A percentile compares a stretch with the other conserved stretches of the same genome.
These are phyloP conservation scores for Inonotus obliquus DNA, from an alignment of 1,284 basidiomycete genomes.

Conservation along the genomic window DNA sequence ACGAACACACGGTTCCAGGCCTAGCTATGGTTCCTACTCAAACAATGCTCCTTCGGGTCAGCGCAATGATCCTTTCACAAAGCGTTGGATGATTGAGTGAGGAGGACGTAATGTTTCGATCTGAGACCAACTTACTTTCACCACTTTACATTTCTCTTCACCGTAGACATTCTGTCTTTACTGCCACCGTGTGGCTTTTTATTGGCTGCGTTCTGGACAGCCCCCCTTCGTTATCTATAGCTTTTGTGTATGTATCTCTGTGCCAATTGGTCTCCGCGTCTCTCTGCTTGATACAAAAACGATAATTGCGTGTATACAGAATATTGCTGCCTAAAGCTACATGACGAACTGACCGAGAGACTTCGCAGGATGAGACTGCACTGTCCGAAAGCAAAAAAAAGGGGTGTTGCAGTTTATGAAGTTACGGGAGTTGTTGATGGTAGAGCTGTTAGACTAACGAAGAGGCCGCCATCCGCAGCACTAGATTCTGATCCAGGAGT, in stretches of 20 bases:
- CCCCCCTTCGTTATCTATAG: neutral
- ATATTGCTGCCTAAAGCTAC: slow-evolving; percentile 1
- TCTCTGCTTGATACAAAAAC: slow-evolving; percentile 2
- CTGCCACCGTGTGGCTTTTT: slow-evolving; percentile 14
- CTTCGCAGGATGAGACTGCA: too few relatives aligned
- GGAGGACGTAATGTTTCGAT: neutral
- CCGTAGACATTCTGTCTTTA: neutral
- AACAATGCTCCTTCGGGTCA: neutral
- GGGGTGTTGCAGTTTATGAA: neutral
- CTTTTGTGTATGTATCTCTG: neutral
- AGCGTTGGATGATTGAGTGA: slow-evolving; percentile 26
- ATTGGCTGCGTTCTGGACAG: slow-evolving; percentile 1
- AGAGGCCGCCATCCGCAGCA: slow-evolving; percentile 22
- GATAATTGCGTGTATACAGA: slow-evolving; percentile 12
- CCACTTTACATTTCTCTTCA: neutral
- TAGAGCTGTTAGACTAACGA: slow-evolving; percentile 24
- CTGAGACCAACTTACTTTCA: neutral
- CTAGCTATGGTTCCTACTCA: neutral
- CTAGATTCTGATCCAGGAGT: slow-evolving; percentile 20
- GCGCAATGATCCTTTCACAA: slow-evolving; percentile 8
- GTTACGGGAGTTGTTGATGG: neutral
- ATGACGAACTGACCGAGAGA: neutral
- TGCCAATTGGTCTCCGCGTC: neutral
- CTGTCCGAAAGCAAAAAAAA: neutral
- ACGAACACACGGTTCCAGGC: neutral